Evolutionary conservation across 768 basidiomycete genomes (phyloP).

Genomic region (Termitomyces sp.): DNA sequence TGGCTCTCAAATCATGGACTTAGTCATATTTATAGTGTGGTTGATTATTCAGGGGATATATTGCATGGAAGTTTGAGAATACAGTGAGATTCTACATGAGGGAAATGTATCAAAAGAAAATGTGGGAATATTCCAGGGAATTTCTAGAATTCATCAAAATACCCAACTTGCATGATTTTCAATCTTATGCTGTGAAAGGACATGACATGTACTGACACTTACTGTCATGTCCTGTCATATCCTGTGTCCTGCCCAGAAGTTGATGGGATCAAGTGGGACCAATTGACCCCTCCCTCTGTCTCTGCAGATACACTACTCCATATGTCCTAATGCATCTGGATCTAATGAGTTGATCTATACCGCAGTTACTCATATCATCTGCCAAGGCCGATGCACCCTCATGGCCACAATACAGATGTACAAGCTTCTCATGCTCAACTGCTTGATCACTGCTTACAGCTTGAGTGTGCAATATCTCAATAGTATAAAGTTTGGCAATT

Average conservation of each 20-base stretch:
- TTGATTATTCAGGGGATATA: background rate
- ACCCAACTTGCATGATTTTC: too few species aligned
- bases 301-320: constrained; percentile 62
- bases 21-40: background rate
- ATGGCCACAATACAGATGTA: constrained; percentile 99
- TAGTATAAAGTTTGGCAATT: constrained; percentile 99
- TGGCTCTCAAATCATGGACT: background rate
- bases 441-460: constrained; percentile 96
- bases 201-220: too few species aligned
- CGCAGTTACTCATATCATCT: constrained; percentile 17
- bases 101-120: background rate
- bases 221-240: too few species aligned
- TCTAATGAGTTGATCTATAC: constrained; percentile 51
- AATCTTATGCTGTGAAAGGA: too few species aligned
- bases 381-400: constrained; percentile 97
- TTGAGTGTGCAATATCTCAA: constrained; percentile 96
- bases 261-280: too few species aligned
- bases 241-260: too few species aligned
- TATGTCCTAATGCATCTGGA: background rate
- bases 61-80: background rate
- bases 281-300: constrained; percentile 35
- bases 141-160: background rate
- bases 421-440: constrained; percentile 97
- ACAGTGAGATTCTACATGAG: background rate
- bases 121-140: background rate